Evolutionary conservation across 2,329 filamentous ascomycete genomes (phyloP), one percentile per base, ranked within the genome.

Genomic region (Chaetomiaceae sp.): DNA sequence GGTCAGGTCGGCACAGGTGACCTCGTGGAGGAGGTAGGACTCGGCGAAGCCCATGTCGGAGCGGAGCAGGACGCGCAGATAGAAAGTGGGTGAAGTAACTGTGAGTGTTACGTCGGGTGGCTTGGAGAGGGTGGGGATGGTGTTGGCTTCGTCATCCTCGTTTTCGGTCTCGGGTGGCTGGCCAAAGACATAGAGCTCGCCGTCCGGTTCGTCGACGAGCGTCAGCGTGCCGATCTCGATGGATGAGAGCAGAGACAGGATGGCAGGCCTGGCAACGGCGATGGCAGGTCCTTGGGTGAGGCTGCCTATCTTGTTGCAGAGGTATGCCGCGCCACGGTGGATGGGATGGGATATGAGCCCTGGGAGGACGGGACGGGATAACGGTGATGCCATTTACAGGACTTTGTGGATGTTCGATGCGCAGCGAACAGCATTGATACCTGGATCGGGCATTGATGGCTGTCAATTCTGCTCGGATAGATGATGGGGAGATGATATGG

Each of bases 41-140:
- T 87, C 82, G 11, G 85, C 81, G 58, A 89, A 87, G 2, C 86
- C 86, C 84, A 89, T 88, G 66, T 89, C 86, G 33, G 81, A 83
- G 63, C 87, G 87, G 25, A 89, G 69, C 41, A 85, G 75, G 47
- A 87, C 68, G 36, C 85, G 77, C 62, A 87, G 76, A 85, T 85
- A 89, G 65, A 89, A 88, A 18, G 23, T 8, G 9, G 34, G 25
- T 2, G 33, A 29, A 20, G 16, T 32, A n/a, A 48, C 20, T 5
- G 38, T 29, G 9, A 64, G 54, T 30, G 69, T 67, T 20, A 66
- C 61, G 58, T 33, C 64, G 10, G 33, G 13, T 36, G 64, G 69
- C n/a, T n/a, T n/a, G n/a, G 69, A 27, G 63, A 61, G 21, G 47
- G 48, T 7, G 65, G 63, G 6, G 77, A 60, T 9, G 9, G 21